phyloP scores from a whole-genome alignment of 805 yeast genomes.

The Debaryomyces castellii region DNA sequence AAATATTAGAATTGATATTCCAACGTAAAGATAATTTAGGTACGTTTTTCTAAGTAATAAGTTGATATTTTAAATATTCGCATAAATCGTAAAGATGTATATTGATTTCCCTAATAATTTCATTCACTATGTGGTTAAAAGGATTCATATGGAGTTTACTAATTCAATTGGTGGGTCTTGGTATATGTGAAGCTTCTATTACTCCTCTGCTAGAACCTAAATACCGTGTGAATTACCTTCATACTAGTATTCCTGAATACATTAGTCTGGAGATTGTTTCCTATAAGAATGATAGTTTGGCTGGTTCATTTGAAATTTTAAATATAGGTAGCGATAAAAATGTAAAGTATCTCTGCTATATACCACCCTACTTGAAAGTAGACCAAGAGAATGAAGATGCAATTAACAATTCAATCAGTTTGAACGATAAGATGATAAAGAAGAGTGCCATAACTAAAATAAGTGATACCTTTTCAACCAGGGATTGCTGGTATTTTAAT shows the following conservation, averaged over 20 bases:
- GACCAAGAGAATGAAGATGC: not conserved
- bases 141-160: not conserved
- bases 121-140: not conserved
- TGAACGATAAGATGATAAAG: constrained; percentile 12
- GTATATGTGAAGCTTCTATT: not conserved
- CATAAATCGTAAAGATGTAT: not conserved
- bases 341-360: constrained; percentile 19
- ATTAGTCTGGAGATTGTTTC: constrained; percentile 11
- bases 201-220: constrained; percentile 5
- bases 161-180: not conserved
- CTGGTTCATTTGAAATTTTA: constrained; percentile 16
- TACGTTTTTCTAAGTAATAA: too few relatives aligned
- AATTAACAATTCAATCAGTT: not conserved
- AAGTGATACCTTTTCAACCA: constrained; percentile 15
- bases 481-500: constrained; percentile 22
- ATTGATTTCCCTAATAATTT: not conserved
- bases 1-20: too few relatives aligned
- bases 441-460: constrained; percentile 15
- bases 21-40: too few relatives aligned
- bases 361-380: constrained; percentile 11
- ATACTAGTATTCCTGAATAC: constrained; percentile 14
- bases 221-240: constrained; percentile 16
- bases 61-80: not conserved
- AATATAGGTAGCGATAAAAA: constrained; percentile 7
- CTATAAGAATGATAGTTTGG: constrained; percentile 3